Conservation (phyloP, 2,329 filamentous ascomycete species). For the Epichloe elymi region DNA sequence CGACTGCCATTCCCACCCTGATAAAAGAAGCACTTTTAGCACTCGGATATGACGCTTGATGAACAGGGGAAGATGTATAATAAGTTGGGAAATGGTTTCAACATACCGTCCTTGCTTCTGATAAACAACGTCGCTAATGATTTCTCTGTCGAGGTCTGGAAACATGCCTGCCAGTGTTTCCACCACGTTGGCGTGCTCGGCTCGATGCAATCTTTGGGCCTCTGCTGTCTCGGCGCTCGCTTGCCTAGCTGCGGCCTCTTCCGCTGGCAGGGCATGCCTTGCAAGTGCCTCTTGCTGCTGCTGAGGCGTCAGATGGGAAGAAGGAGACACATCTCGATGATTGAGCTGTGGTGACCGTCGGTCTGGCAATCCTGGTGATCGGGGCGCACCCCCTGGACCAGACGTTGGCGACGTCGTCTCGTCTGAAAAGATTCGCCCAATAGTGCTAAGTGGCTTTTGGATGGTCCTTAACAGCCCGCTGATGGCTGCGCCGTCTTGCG, state of each 20-base stretch:
- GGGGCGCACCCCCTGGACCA: constrained; percentile 18
- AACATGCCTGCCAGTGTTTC: constrained; percentile 96
- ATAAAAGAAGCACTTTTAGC: not conserved
- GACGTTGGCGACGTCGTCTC: constrained; percentile 31
- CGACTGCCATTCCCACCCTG: constrained; percentile 73
- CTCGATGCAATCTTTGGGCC: constrained; percentile 65
- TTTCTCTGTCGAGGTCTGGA: constrained; percentile 80
- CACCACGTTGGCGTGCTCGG: constrained; percentile 82
- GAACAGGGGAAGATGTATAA: no score
- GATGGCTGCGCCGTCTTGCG: constrained; percentile 66
- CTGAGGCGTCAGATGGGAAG: constrained; percentile 10
- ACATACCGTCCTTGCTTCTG: constrained; percentile 87
- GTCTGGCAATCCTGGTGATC: constrained; percentile 24
- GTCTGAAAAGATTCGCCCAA: constrained; percentile 87
- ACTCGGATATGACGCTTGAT: no score
- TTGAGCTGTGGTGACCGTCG: constrained; percentile 17
- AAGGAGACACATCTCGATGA: constrained; percentile 12
- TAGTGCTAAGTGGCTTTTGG: constrained; percentile 78
- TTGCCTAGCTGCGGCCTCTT: constrained; percentile 81
- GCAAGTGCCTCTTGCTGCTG: constrained; percentile 10
- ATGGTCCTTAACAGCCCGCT: constrained; percentile 79
- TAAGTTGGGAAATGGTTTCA: not conserved
- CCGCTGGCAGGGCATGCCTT: constrained; percentile 47
- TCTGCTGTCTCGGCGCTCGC: constrained; percentile 84
- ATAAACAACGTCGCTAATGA: constrained; percentile 93